phyloP scores from a whole-genome alignment of 495 filamentous ascomycete genomes.

The Aspergillus asperescens region DNA sequence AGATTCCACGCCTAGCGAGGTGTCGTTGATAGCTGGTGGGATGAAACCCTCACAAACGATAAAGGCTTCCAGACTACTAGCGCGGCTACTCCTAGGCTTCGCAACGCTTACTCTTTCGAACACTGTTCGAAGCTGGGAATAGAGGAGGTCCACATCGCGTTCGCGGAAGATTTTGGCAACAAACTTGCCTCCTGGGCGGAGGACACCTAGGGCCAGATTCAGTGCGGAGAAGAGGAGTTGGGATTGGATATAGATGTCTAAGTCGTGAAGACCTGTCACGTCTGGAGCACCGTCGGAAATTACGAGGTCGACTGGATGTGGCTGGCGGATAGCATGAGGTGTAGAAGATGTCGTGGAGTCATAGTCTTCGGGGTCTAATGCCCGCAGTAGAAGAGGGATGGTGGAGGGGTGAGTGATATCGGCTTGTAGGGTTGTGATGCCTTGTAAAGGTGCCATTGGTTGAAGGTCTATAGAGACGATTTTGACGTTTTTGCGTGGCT shows the following conservation, averaged over 20 bases:
- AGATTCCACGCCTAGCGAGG: slow-evolving; percentile 34
- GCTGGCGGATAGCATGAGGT: slow-evolving; percentile 41
- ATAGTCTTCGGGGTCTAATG: slow-evolving; percentile 72
- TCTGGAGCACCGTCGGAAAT: slow-evolving; percentile 94
- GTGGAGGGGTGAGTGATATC: slow-evolving; percentile 98
- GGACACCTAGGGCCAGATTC: slow-evolving; percentile 84
- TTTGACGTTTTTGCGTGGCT: slow-evolving; percentile 69
- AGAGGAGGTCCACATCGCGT: slow-evolving; percentile 86
- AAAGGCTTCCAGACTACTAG: slow-evolving; percentile 94
- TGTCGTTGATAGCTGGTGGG: slow-evolving; percentile 38
- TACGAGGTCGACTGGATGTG: slow-evolving; percentile 81
- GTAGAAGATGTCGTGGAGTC: slow-evolving; percentile 44
- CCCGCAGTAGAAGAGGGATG: slow-evolving; percentile 77
- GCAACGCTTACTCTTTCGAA: slow-evolving; percentile 85
- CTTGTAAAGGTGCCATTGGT: slow-evolving; percentile 87
- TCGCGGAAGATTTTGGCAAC: slow-evolving; percentile 97
- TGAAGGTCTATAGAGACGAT: slow-evolving; percentile 95
- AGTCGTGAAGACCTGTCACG: slow-evolving; percentile 91
- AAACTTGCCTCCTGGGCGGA: slow-evolving; percentile 89
- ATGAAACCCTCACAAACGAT: slow-evolving; percentile 89
- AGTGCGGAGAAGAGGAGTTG: slow-evolving; percentile 91
- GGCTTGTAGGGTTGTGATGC: slow-evolving; percentile 83
- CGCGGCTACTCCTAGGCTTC: slow-evolving; percentile 86
- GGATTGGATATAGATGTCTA: slow-evolving; percentile 96
- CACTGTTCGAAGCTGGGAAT: slow-evolving; percentile 84